Evolutionary conservation across 257 asterid species (phyloP), one percentile per base, ranked within the genome.

Genomic region (Pogostemon cablin): DNA sequence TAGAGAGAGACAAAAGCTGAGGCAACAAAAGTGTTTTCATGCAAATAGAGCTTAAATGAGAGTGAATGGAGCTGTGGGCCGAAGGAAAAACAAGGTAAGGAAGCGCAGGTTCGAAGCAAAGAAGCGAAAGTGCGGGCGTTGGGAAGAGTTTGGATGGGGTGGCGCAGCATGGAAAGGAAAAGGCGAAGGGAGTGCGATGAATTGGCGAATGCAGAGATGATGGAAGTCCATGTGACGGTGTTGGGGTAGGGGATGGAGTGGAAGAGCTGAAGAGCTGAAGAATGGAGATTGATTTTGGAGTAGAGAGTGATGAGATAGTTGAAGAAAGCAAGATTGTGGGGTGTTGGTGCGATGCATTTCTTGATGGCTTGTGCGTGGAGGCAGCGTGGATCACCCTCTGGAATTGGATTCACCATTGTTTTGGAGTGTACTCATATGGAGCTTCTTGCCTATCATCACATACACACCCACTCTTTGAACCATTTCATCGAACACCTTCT

Each of bases 121-220:
- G 90, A 76, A 48, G 91, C 79, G 2, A 92, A 62, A 8, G 95
- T 90, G 44, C 82, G 86, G 39, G 83, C 79, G 40, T 81, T 87
- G 61, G 97, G 98, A 40, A 67, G 84, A 12, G 69, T 11, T 56
- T 64, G 75, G 38, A 53, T 9, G 50, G 86, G 85, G 72, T 82
- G 88, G 76, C 97, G 91, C 54, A 92, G 87, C 98, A 92, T 90
- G 84, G 89, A 71, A 63, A 85, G 64, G 68, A 90, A 88, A 48
- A 85, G 87, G 79, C 72, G 79, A 76, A 78, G 49, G 54, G 98
- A 82, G 44, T 44, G 32, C 1, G 85, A 73, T 0, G 91, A 75
- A 48, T 63, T 65, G 61, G 95, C 59, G 43, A 78, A 86, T 0
- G 86, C 88, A 0, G 96, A 85, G 79, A 92, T 85, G 15, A 89